phyloP scores from a whole-genome alignment of 495 filamentous ascomycete genomes.

The Articulospora tetracladia region DNA sequence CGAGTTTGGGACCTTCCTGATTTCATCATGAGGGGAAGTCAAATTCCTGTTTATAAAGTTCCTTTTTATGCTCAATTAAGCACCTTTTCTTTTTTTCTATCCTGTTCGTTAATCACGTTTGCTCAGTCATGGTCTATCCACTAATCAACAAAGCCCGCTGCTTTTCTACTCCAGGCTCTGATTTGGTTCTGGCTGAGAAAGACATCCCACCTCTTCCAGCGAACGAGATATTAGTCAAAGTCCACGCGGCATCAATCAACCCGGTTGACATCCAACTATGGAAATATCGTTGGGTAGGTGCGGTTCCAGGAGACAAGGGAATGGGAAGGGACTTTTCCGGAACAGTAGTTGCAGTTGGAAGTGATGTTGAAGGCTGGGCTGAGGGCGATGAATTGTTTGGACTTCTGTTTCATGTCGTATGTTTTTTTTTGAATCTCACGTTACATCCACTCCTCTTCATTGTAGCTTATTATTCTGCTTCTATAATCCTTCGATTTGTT shows the following conservation, averaged over 20 bases:
- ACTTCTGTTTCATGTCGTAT: constrained; percentile 21
- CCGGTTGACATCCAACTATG: constrained; percentile 44
- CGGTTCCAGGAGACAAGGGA: constrained; percentile 24
- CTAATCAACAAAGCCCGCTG: constrained; percentile 11
- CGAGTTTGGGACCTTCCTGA: not conserved
- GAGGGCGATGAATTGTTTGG: constrained; percentile 49
- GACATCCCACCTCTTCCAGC: constrained; percentile 18
- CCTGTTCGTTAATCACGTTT: not conserved
- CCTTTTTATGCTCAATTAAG: too few species aligned
- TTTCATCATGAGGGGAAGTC: not conserved
- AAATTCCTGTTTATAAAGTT: too few species aligned
- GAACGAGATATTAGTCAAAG: constrained; percentile 46
- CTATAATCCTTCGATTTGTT: too few species aligned
- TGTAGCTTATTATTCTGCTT: too few species aligned
- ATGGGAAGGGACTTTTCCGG: constrained; percentile 46
- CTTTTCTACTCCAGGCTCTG: constrained; percentile 2
- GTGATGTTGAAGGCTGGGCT: constrained; percentile 37
- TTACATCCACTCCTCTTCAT: too few species aligned
- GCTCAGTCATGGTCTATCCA: constrained; percentile 16
- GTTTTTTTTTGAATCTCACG: too few species aligned
- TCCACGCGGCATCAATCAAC: constrained; percentile 46
- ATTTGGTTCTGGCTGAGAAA: constrained; percentile 12
- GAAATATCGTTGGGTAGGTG: constrained; percentile 22
- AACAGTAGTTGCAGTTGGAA: constrained; percentile 40
- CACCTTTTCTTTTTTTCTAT: too few species aligned